phyloP scores from a whole-genome alignment of 352 stramenopile species.

The Globisporangium carolinianum region DNA sequence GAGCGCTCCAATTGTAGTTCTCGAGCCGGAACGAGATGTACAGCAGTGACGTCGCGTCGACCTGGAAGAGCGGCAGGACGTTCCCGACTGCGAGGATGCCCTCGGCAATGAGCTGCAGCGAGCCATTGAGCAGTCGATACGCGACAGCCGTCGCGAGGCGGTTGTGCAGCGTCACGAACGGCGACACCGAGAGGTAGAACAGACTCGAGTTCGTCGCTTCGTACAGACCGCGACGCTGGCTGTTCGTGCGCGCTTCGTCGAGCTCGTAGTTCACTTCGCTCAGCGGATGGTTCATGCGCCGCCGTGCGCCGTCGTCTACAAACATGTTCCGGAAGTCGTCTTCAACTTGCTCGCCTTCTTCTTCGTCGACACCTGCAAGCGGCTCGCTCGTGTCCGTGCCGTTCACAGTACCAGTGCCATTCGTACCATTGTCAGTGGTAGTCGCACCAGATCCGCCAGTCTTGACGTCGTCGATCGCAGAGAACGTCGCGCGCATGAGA shows the following conservation, averaged over 20 bases:
- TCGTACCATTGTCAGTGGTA: too few relatives aligned
- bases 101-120: conserved; percentile 80
- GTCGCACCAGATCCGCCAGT: too few relatives aligned
- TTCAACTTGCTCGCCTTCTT: conserved; percentile 64
- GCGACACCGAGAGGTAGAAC: conserved; percentile 77
- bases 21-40: conserved; percentile 83
- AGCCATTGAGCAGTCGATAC: conserved; percentile 78
- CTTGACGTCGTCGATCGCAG: conserved; percentile 38
- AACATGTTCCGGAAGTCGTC: conserved; percentile 80
- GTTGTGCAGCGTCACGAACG: conserved; percentile 83
- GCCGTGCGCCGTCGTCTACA: conserved; percentile 31
- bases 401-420: conserved; percentile 1
- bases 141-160: conserved; percentile 72
- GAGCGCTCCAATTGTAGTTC: conserved; percentile 85
- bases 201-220: conserved; percentile 83
- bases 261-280: conserved; percentile 74
- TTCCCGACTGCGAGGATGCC: conserved; percentile 80
- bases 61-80: conserved; percentile 77
- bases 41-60: conserved; percentile 52
- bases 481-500: conserved; percentile 80
- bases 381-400: conserved; percentile 12
- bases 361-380: conserved; percentile 37
- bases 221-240: conserved; percentile 70
- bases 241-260: conserved; percentile 68
- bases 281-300: conserved; percentile 46